Conservation (phyloP, 2,329 filamentous ascomycete species). For the Scytalidium lignicola region DNA sequence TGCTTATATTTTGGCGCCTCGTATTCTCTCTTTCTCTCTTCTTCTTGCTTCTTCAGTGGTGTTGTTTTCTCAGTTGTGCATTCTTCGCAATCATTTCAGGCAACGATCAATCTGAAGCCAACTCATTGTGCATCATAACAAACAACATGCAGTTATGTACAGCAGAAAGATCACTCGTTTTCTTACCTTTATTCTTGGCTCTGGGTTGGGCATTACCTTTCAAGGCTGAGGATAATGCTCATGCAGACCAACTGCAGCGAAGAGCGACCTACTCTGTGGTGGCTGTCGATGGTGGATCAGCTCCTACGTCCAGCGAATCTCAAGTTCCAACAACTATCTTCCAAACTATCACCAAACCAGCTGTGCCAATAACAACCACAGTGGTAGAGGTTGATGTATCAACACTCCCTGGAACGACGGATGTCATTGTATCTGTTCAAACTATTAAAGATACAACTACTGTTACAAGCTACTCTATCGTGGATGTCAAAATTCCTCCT, state of each 20-base stretch:
- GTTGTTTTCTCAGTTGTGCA: constrained; percentile 7
- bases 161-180: constrained; percentile 17
- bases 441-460: constrained; percentile 22
- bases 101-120: background rate
- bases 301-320: constrained; percentile 7
- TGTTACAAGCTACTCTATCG: constrained; percentile 21
- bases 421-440: constrained; percentile 16
- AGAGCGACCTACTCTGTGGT: constrained; percentile 29
- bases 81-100: constrained; percentile 2
- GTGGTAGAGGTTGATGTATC: constrained; percentile 19
- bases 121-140: background rate
- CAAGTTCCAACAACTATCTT: constrained; percentile 13
- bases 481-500: constrained; percentile 21
- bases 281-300: constrained; percentile 27
- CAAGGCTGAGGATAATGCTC: constrained; percentile 8
- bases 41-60: constrained; percentile 8
- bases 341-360: constrained; percentile 19
- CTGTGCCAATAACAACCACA: constrained; percentile 17
- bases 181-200: constrained; percentile 19
- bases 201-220: constrained; percentile 20
- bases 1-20: constrained; percentile 16
- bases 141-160: constrained; percentile 22
- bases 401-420: constrained; percentile 16
- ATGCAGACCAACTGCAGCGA: constrained; percentile 10
- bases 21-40: constrained; percentile 5